phyloP scores from a whole-genome alignment of 208 protist genomes.

The Leishmania martiniquensis region DNA sequence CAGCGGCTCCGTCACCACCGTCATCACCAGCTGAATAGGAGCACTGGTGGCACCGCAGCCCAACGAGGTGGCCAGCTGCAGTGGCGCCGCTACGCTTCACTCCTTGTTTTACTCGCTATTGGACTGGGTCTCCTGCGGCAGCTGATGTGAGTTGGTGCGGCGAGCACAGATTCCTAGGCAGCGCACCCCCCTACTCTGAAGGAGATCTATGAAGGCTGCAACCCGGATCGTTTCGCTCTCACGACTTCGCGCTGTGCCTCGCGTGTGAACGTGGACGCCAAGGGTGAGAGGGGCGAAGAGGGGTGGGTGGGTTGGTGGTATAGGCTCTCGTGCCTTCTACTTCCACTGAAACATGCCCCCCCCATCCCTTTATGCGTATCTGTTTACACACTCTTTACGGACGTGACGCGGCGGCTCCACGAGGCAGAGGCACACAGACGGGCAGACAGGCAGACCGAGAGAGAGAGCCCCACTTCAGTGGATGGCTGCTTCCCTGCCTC shows the following conservation, averaged over 20 bases:
- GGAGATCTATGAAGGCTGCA: no score
- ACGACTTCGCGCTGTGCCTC: background rate
- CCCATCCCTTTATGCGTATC: background rate
- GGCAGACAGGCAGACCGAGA: background rate
- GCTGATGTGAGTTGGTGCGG: constrained; percentile 5
- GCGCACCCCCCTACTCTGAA: background rate
- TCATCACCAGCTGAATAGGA: background rate
- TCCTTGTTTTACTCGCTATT: constrained; percentile 24
- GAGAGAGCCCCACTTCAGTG: background rate
- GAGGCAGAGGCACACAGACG: background rate
- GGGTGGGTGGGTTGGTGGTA: background rate
- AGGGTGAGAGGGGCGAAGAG: background rate
- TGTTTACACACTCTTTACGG: background rate
- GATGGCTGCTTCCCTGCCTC: background rate
- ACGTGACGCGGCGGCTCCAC: background rate
- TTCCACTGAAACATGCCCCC: background rate
- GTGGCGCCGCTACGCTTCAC: constrained; percentile 24
- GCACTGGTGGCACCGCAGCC: background rate
- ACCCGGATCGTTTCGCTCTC: no score
- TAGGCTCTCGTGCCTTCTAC: background rate
- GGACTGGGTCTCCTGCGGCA: constrained; percentile 17
- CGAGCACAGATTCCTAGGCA: background rate
- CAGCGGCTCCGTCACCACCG: background rate
- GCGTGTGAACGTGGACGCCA: background rate
- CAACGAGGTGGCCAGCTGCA: background rate